Percentiles rank a stretch among this genome's conserved stretches.
phyloP scores from a whole-genome alignment of 2,329 filamentous ascomycete species.

The Neobulgaria alba region DNA sequence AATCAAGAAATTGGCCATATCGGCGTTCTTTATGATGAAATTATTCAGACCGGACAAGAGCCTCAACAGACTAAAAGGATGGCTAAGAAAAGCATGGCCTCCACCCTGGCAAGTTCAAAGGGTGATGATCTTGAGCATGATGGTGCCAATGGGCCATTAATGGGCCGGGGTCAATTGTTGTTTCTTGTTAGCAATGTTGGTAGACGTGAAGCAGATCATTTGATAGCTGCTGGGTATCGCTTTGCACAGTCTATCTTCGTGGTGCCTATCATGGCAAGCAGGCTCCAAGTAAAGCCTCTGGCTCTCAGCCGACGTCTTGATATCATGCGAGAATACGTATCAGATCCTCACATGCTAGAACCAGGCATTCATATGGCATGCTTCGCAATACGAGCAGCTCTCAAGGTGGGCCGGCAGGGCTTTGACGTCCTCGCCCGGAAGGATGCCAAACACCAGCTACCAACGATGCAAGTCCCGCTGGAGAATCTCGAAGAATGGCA shows the following conservation, averaged over 20 bases:
- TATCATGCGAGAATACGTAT: conserved; percentile 53
- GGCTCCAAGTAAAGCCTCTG: conserved; percentile 61
- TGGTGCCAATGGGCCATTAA: conserved; percentile 15
- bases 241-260: conserved; percentile 67
- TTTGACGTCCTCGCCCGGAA: conserved; percentile 30
- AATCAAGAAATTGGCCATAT: conserved; percentile 53
- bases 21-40: conserved; percentile 68
- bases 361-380: conserved; percentile 49
- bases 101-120: neutral
- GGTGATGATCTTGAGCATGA: conserved; percentile 12
- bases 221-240: conserved; percentile 67
- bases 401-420: conserved; percentile 36
- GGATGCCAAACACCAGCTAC: conserved; percentile 48
- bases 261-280: conserved; percentile 56
- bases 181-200: conserved; percentile 64
- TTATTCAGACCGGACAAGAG: conserved; percentile 53
- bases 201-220: conserved; percentile 48
- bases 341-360: conserved; percentile 37
- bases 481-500: conserved; percentile 47
- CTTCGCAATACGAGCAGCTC: conserved; percentile 45
- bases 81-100: conserved; percentile 6
- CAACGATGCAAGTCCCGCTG: conserved; percentile 46
- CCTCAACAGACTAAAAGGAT: neutral
- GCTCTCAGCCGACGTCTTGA: conserved; percentile 51
- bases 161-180: conserved; percentile 69